These are phyloP conservation scores for Colletotrichum horii DNA, from an alignment of 2,329 filamentous ascomycete species.

Conservation along the genomic window DNA sequence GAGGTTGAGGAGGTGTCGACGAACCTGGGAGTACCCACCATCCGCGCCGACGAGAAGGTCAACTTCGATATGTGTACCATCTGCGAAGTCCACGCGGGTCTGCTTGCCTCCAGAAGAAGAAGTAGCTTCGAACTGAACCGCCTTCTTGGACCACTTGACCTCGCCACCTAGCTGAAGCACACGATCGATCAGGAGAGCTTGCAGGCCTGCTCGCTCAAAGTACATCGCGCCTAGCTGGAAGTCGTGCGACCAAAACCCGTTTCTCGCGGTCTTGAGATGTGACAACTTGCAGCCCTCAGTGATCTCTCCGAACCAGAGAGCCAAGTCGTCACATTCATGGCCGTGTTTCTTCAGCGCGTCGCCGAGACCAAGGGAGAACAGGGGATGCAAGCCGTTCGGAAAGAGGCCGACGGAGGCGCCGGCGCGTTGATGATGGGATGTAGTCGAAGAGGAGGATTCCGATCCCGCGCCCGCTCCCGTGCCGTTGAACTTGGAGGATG, in stretches of 20 bases:
- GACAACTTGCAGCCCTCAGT: neutral
- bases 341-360: constrained; percentile 6
- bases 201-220: constrained; percentile 25
- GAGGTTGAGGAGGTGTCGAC: constrained; percentile 23
- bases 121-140: neutral
- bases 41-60: constrained; percentile 27
- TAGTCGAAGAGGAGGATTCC: neutral
- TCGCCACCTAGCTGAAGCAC: constrained; percentile 23
- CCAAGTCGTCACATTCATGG: neutral
- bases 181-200: constrained; percentile 22
- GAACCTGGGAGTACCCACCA: constrained; percentile 26
- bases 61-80: constrained; percentile 9
- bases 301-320: neutral
- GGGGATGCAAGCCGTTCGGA: constrained; percentile 26
- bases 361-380: constrained; percentile 24
- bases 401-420: constrained; percentile 28
- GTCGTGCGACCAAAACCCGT: constrained; percentile 25
- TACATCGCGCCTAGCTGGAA: constrained; percentile 24
- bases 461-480: neutral
- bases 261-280: neutral
- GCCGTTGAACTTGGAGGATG: neutral
- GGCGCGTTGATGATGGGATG: constrained; percentile 9
- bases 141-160: constrained; percentile 24
- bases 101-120: neutral
- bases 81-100: neutral